phyloP scores from a whole-genome alignment of 352 stramenopile genomes.

The Saprolegnia diclina region DNA sequence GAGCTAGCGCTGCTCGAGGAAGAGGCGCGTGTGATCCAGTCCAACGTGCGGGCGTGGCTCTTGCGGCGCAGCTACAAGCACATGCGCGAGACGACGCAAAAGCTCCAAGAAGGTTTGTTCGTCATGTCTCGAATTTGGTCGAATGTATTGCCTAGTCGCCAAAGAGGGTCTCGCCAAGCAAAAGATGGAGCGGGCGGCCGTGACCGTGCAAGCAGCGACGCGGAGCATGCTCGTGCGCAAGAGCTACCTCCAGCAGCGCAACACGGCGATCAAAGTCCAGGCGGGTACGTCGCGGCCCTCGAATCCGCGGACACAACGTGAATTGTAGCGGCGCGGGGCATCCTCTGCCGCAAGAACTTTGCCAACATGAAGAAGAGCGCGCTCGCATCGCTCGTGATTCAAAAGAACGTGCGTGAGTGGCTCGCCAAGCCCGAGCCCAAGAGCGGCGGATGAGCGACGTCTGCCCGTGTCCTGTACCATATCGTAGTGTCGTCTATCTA shows the following conservation, averaged over 20 bases:
- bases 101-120: constrained; percentile 55
- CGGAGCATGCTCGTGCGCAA: constrained; percentile 75
- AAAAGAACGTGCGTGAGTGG: constrained; percentile 81
- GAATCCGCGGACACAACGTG: not conserved
- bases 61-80: constrained; percentile 84
- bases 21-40: constrained; percentile 79
- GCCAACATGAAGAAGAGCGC: constrained; percentile 79
- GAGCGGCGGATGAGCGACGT: constrained; percentile 36
- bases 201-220: constrained; percentile 81
- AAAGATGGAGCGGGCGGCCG: constrained; percentile 51
- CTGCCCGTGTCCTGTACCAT: constrained; percentile 30
- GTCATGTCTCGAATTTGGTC: not conserved
- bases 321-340: constrained; percentile 52
- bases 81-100: constrained; percentile 82
- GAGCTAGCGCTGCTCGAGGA: constrained; percentile 81
- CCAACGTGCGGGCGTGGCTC: constrained; percentile 83
- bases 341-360: constrained; percentile 83
- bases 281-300: constrained; percentile 28
- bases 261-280: constrained; percentile 83
- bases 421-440: constrained; percentile 2
- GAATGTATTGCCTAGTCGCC: not conserved
- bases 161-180: constrained; percentile 35
- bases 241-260: constrained; percentile 78
- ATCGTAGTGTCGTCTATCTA: constrained; percentile 3
- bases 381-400: constrained; percentile 77